These are phyloP conservation scores for Ampelomyces quisqualis DNA, from an alignment of 2,329 filamentous ascomycete genomes.

Conservation along the genomic window DNA sequence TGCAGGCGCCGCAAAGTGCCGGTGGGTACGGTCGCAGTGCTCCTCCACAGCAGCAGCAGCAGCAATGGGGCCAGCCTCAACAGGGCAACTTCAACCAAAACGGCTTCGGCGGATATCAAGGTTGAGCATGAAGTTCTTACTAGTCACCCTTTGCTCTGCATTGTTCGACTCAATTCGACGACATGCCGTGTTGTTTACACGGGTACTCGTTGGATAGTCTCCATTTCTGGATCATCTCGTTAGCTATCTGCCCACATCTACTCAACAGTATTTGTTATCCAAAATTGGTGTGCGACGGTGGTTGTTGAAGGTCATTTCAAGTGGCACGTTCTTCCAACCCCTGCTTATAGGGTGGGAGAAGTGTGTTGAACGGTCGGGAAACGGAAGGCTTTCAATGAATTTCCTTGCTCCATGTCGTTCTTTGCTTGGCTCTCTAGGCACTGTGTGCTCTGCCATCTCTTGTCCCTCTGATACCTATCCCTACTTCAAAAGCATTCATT, in stretches of 20 bases:
- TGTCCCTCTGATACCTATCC: constrained; percentile 4
- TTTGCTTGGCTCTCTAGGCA: constrained; percentile 4
- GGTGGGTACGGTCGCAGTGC: constrained; percentile 81
- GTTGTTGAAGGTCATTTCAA: constrained; percentile 12
- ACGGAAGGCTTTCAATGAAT: constrained; percentile 25
- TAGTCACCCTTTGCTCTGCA: constrained; percentile 30
- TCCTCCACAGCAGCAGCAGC: constrained; percentile 53
- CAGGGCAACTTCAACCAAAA: constrained; percentile 53
- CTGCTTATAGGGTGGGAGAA: constrained; percentile 22
- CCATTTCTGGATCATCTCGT: constrained; percentile 34
- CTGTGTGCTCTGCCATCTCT: constrained; percentile 8
- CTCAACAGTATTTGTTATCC: constrained; percentile 29
- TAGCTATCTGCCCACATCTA: constrained; percentile 37
- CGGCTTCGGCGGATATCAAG: constrained; percentile 62
- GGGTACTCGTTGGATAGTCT: constrained; percentile 42
- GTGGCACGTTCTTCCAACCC: constrained; percentile 1
- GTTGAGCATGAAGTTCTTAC: constrained; percentile 43
- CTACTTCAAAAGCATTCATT: constrained; percentile 5
- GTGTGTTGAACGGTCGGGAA: constrained; percentile 23
- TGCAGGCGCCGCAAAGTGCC: constrained; percentile 61
- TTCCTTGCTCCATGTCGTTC: constrained; percentile 23
- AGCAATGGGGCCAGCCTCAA: constrained; percentile 56
- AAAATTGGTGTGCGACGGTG: constrained; percentile 29
- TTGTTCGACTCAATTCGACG: constrained; percentile 33
- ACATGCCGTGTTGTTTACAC: constrained; percentile 40